Percentiles rank a stretch among this genome's conserved stretches.
Conservation (phyloP, 2,329 filamentous ascomycete genomes). For the Monosporascus sp. region DNA sequence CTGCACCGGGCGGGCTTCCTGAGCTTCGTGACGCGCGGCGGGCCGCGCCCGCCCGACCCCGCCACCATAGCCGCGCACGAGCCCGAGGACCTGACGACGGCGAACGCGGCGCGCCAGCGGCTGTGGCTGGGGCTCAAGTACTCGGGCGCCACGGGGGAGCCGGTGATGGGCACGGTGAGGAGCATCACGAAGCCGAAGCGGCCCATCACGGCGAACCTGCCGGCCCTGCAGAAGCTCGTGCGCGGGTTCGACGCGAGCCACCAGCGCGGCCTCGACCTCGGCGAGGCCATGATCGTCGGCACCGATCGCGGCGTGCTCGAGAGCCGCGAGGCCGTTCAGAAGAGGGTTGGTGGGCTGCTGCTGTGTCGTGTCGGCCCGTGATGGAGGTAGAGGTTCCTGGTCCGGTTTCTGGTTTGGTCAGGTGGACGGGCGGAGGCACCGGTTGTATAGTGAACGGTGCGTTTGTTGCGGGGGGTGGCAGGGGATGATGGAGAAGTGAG, state of each 20-base stretch:
- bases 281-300: constrained; percentile 75
- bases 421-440: too few species aligned
- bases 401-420: background rate
- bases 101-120: constrained; percentile 68
- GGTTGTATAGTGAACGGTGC: too few species aligned
- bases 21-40: constrained; percentile 69
- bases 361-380: constrained; percentile 58
- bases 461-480: too few species aligned
- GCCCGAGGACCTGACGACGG: constrained; percentile 56
- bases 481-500: too few species aligned
- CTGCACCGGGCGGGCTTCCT: constrained; percentile 81
- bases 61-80: constrained; percentile 39
- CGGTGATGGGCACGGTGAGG: constrained; percentile 64
- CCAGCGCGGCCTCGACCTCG: constrained; percentile 63
- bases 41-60: constrained; percentile 48
- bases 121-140: constrained; percentile 92
- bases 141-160: constrained; percentile 62
- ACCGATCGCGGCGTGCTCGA: constrained; percentile 78
- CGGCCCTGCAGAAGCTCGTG: constrained; percentile 59
- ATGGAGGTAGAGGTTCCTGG: background rate
- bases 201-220: constrained; percentile 59
- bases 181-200: constrained; percentile 72
- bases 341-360: constrained; percentile 73
- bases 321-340: constrained; percentile 73
- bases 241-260: constrained; percentile 61